Base-by-base conservation (phyloP, 2,329 filamentous ascomycete species). In the Curvularia verruculosa region DNA sequence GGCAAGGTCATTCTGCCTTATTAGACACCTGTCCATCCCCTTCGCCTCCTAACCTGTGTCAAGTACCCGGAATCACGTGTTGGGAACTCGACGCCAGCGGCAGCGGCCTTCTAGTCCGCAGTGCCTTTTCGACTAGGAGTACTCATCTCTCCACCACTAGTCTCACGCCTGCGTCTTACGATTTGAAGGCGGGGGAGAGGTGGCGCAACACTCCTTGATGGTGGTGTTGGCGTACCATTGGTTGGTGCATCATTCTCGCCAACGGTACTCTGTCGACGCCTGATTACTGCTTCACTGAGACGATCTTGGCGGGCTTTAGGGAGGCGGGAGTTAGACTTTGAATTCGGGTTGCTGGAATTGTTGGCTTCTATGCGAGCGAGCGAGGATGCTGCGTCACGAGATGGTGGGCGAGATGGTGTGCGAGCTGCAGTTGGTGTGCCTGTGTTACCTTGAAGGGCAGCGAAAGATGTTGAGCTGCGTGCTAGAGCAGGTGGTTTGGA, bases 271-370 rank as follows among this genome's bases (percentile, higher is more conserved):
- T 71, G 70, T 5, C 69, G 52, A 1, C 72, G 63, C 2, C 70
- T 61, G 7, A 44, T 61, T 2, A 72, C 65, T 1, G 66, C 71
- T 34, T 75, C 73, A n/a, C 61, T 67, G 5, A 73, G 47, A 2
- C 71, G 54, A 1, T 70, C 71, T 36, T 65, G 66, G n/a, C 73
- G 56, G 5, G 73, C 73, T 64, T 75, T 75, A 1, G 73, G 71
- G 0, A 74, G 61, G 12, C 71, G 64, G 1, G 67, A 67, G 4
- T 58, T 59, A 6, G 65, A 61, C 12, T 60, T 58, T 0, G 53
- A 12, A 7, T 41, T 41, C 21, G 39, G 19, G 15, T 18, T 46
- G 26, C 31, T 46, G 24, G 39, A 54, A 3, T 64, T 62, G n/a
- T 59, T 68, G 0, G 68, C 59, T 44, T 70, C 66, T 19, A 70